Conservation (phyloP, 192 early-diverging fungal genomes). For the Linderina pennispora region DNA sequence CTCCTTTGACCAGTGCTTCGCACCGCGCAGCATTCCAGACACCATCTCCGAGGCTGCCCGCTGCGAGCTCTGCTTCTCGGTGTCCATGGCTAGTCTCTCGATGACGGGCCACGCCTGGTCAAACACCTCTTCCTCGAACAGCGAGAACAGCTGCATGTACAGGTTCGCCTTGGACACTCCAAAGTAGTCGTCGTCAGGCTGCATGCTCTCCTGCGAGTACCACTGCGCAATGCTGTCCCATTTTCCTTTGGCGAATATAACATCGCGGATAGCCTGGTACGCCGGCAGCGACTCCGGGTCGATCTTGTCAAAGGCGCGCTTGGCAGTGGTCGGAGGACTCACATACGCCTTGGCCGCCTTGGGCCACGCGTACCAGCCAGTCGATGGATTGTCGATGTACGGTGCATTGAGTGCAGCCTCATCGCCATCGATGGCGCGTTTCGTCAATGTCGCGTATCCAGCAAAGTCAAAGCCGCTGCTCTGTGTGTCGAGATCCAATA, state of each 20-base stretch:
- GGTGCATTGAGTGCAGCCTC: conserved; percentile 6
- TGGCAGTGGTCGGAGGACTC: conserved; percentile 18
- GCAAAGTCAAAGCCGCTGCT: conserved; percentile 1
- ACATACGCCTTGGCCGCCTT: conserved; percentile 50
- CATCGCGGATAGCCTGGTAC: conserved; percentile 48
- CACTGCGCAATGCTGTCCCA: conserved; percentile 63
- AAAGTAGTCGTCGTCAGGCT: conserved; percentile 62
- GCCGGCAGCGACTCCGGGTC: conserved; percentile 55
- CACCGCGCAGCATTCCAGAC: conserved; percentile 76
- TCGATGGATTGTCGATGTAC: conserved; percentile 53
- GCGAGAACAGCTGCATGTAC: conserved; percentile 63
- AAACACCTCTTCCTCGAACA: conserved; percentile 60
- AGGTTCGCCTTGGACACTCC: conserved; percentile 53
- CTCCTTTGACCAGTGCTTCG: conserved; percentile 73
- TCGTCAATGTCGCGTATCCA: conserved; percentile 20
- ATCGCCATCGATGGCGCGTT: conserved; percentile 29
- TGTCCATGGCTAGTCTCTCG: conserved; percentile 42
- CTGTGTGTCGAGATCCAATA: conserved; percentile 1
- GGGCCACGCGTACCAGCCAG: conserved; percentile 85
- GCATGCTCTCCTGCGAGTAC: conserved; percentile 61
- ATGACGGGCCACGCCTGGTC: conserved; percentile 52
- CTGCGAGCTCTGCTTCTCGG: conserved; percentile 71
- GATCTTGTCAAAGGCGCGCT: conserved; percentile 41
- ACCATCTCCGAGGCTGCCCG: conserved; percentile 75
- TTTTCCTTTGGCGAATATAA: conserved; percentile 52